A percentile compares a stretch with the other conserved stretches of the same genome.
These are phyloP conservation scores for Verbascum thapsus DNA, from an alignment of 257 asterid genomes.

Conservation along the genomic window DNA sequence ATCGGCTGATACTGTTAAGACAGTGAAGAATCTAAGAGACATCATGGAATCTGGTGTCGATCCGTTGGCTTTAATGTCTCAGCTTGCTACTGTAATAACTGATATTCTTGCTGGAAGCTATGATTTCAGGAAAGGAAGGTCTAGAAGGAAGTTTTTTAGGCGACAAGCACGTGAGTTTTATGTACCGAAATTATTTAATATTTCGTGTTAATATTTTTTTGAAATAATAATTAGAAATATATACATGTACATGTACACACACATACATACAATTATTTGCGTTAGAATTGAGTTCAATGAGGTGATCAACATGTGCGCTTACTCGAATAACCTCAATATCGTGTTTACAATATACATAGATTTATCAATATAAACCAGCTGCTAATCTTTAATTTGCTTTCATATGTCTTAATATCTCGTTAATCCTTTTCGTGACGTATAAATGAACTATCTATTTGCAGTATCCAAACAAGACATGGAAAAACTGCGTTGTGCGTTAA, in stretches of 20 bases:
- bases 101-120: constrained; percentile 96
- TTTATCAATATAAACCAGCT: neutral
- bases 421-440: constrained; percentile 11
- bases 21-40: constrained; percentile 91
- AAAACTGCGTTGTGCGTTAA: constrained; percentile 65
- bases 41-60: constrained; percentile 95
- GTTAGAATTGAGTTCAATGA: no score
- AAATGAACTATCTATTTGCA: constrained; percentile 27
- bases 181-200: constrained; percentile 7
- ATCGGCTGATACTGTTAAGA: constrained; percentile 93
- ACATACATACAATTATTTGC: no score
- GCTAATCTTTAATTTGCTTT: neutral
- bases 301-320: no score
- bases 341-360: no score
- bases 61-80: constrained; percentile 96
- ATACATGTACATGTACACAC: no score
- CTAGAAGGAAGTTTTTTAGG: constrained; percentile 60
- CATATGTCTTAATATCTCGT: no score
- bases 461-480: constrained; percentile 69
- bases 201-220: neutral
- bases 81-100: constrained; percentile 93
- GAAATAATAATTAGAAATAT: neutral
- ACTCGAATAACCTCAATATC: no score
- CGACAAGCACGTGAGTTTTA: constrained; percentile 51
- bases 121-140: constrained; percentile 56